Base-by-base conservation (phyloP, 2,329 filamentous ascomycete genomes). In the Rhytidhysteron rufulum region DNA sequence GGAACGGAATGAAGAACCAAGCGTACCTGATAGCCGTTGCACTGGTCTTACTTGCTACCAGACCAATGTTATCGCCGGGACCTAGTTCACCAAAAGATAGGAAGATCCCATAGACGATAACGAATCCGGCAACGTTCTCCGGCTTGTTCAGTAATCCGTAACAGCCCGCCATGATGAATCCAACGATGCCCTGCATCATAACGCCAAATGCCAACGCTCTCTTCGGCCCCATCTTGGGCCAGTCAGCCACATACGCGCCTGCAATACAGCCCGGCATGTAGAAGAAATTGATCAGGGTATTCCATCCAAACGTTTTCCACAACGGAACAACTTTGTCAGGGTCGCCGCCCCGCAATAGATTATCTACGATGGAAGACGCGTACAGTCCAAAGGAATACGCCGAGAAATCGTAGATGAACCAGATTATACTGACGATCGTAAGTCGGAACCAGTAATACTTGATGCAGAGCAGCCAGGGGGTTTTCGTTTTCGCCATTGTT, bases 1-100 rank as follows among this genome's bases (percentile, higher is more conserved):
- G n/a, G n/a, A n/a, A 22, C 31, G 17, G n/a, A 19, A 27, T 18
- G 10, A 27, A 16, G 20, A 20, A 13, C 5, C 15, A 20, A 29
- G 25, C 59, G 16, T 57, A 66, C 62, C 63, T 79, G n/a, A 96
- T 83, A 15, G 86, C 85, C 4, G 90, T 95, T 0, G 90, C 88
- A 54, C 83, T 89, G 2, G 87, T 90, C 72, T 95, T 95, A 34
- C 86, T 85, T 0, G 90, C 89, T 21, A 94, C 66, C 0, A 95
- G 76, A 3, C 89, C 89, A 51, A 95, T 95, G 63, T 95, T 95
- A 70, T 95, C 86, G 10, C 90, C 90, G 0, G 90, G 88, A 0
- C 90, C 89, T 30, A 94, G 68, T 63, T 93, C 88, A 36, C 87
- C 87, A 1, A 91, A 73, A 0, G 83, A 78, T 1, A 88, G 71